Conservation (phyloP, 2,329 filamentous ascomycete genomes). For the Cladophialophora psammophila region DNA sequence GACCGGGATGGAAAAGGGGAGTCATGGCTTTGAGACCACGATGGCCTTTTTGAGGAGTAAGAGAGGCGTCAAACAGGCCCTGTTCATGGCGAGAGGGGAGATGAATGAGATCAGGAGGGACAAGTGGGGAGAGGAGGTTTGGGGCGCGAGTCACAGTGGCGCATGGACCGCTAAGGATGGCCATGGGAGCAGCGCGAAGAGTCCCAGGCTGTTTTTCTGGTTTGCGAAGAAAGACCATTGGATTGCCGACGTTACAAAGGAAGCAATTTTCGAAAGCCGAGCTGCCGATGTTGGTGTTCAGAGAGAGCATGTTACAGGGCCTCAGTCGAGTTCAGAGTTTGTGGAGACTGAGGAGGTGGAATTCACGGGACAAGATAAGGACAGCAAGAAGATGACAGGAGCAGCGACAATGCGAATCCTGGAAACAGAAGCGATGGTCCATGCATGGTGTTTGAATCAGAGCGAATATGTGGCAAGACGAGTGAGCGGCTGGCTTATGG, state of each 20-base stretch:
- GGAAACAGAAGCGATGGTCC: constrained; percentile 59
- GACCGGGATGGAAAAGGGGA: constrained; percentile 51
- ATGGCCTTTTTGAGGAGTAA: constrained; percentile 58
- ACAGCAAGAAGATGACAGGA: constrained; percentile 44
- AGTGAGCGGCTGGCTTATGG: constrained; percentile 57
- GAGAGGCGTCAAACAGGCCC: constrained; percentile 61
- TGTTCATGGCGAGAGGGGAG: constrained; percentile 66
- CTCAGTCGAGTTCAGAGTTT: background rate
- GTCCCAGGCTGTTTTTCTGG: constrained; percentile 61
- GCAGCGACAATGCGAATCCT: constrained; percentile 63
- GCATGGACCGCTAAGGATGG: constrained; percentile 22
- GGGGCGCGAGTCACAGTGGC: constrained; percentile 56
- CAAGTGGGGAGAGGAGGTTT: constrained; percentile 66
- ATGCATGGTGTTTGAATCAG: constrained; percentile 65
- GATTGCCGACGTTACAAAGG: constrained; percentile 65
- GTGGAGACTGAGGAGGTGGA: constrained; percentile 37
- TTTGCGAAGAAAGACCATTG: constrained; percentile 68
- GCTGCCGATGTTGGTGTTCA: constrained; percentile 40
- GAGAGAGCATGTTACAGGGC: background rate
- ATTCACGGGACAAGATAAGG: constrained; percentile 15
- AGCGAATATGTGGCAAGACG: constrained; percentile 60
- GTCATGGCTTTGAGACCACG: constrained; percentile 57
- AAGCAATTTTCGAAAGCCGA: constrained; percentile 59
- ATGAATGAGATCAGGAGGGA: constrained; percentile 64
- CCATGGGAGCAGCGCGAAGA: background rate